phyloP scores from a whole-genome alignment of 176 grass and related monocot species.

The Tuctoria greenei region DNA sequence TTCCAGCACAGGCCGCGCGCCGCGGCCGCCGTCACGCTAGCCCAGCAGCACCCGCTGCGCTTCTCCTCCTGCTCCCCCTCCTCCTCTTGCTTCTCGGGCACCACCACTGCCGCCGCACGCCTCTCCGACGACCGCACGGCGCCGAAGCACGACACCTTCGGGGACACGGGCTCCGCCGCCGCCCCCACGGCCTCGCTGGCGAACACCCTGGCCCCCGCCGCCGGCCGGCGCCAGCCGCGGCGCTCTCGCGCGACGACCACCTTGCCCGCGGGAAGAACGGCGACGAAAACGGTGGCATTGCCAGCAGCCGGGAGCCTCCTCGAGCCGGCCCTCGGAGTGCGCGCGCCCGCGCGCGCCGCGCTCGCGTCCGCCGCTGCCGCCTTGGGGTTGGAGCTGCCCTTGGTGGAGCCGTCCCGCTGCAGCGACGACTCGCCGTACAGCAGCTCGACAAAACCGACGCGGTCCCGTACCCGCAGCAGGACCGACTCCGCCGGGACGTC shows the following conservation, averaged over 20 bases:
- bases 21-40: background rate
- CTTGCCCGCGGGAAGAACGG: conserved; percentile 1
- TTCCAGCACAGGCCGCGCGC: background rate
- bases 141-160: conserved; percentile 51
- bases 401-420: conserved; percentile 40
- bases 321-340: background rate
- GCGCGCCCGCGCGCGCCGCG: background rate
- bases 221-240: conserved; percentile 26
- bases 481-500: conserved; percentile 1
- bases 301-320: background rate
- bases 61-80: background rate
- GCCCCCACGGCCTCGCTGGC: conserved; percentile 39
- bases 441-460: background rate
- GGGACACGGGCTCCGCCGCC: conserved; percentile 39
- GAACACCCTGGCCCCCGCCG: conserved; percentile 32
- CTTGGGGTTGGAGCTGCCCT: conserved; percentile 48
- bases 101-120: background rate
- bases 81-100: too few species aligned
- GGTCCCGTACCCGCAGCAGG: background rate
- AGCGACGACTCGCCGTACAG: conserved; percentile 18
- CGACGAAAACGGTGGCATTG: conserved; percentile 10
- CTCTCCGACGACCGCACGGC: conserved; percentile 17
- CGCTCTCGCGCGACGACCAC: too few species aligned
- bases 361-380: background rate
- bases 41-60: conserved; percentile 35